Evolutionary conservation across 2,329 filamentous ascomycete genomes (phyloP), one percentile per base, ranked within the genome.

Genomic region (Alternaria panax): DNA sequence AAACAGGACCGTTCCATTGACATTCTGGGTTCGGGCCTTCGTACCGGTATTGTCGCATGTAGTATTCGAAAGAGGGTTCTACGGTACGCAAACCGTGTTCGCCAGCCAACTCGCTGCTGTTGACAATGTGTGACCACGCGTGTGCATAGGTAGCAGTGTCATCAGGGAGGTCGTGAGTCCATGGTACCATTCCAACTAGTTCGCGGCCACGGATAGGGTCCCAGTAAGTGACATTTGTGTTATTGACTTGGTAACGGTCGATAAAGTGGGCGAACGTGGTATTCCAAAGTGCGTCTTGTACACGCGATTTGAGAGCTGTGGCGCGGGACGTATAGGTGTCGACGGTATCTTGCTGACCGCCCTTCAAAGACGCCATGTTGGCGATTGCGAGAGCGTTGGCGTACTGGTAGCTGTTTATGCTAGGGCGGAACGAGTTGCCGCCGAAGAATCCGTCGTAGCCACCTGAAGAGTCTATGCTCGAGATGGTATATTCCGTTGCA

Each of bases 401-500:
- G 58, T 78, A 81, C 60, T 80, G 78, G 61, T 80, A 82, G 56
- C 75, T 77, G 65, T 82, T 82, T 66, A 82, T 81, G 20, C 78
- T 80, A 0, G 80, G 80, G 6, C 80, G 72, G 67, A 82, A 82
- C 2, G 79, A 69, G 9, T 79, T 53, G 4, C 80, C 80, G 2
- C 79, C 79, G 0, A 57, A 66, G 40, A 82, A 82, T 1, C 80
- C 80, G 47, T 82, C 80, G 18, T 60, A 30, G 4, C 78, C 79
- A n/a, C 74, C 71, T 1, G 72, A 76, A 0, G 80, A 78, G 56
- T 82, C 80, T 54, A 81, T 81, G 41, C 76, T 80, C 0, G 78
- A 75, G 45, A 82, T 81, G 1, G 79, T 82, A 59, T 82, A 82
- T 58, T 82, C 80, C 0, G 80, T 82, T 0, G 80, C 80, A 64